Evolutionary conservation across 345 rosid genomes (phyloP), one percentile per base, ranked within the genome.

Genomic region (Salix brachista): DNA sequence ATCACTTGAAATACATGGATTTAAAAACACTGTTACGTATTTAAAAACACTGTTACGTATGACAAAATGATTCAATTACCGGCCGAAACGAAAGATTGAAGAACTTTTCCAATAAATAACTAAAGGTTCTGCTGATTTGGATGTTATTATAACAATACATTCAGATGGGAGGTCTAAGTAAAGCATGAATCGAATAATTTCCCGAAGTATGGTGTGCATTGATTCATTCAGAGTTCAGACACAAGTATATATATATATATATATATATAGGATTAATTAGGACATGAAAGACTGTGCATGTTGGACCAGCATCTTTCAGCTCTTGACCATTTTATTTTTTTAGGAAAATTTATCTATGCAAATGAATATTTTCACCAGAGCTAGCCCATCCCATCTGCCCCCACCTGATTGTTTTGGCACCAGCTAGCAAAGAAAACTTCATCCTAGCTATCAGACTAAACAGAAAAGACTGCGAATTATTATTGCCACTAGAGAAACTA

Each of bases 401-500:
- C 25, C 60, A 52, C 60, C 60, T 52, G 60, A 52, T 7, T 19
- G 60, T 52, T 52, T 52, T 52, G 60, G 60, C 60, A 52, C 60
- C 19, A 52, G 0, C 60, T 6, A 52, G 0, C 60, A 19, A 19
- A 7, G 25, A 52, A 19, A 52, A 11, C 18, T 14, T 12, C 17
- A 16, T 1, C 5, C 4, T 13, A 13, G 13, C 50, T 16, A 46
- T 19, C 1, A 54, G 23, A 41, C 44, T 41, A 41, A 10, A 41
- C 8, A 54, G 23, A 30, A 71, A 62, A 39, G 41, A 30, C 1
- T 5, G 32, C 58, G 48, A 75, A 84, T 84, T 72, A 84, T 84
- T 64, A 80, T 80, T 69, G 82, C 67, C 81, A 75, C 80, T 64
- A 75, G 67, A 72, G 69, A 69, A 75, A 73, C 56, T 14, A 73